Base-by-base conservation (phyloP, 225 moss, liverwort and hornwort genomes). In the Bryoerythrophyllum caledonicum region DNA sequence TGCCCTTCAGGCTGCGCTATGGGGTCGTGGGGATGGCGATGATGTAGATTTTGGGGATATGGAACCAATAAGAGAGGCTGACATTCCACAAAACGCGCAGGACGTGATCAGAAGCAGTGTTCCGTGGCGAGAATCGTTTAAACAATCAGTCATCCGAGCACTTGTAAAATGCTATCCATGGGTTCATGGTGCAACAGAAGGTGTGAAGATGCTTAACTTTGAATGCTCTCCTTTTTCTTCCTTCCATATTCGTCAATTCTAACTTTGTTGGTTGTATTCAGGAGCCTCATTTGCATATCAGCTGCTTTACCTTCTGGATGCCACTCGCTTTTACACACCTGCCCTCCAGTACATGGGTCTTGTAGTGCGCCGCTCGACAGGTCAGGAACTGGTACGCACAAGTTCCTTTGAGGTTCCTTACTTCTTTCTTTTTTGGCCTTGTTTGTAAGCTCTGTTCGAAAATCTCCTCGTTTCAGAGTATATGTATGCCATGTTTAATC, bases 311-410 rank as follows among this genome's bases (percentile, higher is more conserved):
- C 91, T 99, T 55, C 78, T 99, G 58, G 90, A 99, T 74, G 86
- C 82, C 55, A 92, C 93, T 44, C 80, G 85, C 27, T 99, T 83
- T 78, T 95, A 93, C 76, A 90, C 90, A 49, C 93, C 99, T 67
- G 93, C 88, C 3, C 88, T 99, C 25, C 93, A 95, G 49, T 82
- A 90, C 16, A 84, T 92, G 81, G 83, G 91, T 28, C 89, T 99
- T 44, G 84, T 90, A 82, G 95, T 99, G 77, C 89, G 89, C 71
- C 90, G 99, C 67, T 89, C 99, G 74, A 90, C 99, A 84, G 99
- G 99, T 81, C 99, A 95, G 86, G 99, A 99, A 83, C 91, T 95
- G 92, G 93, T 96, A 91, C 54, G 84, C 74, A 82, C 67, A 80
- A 64, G 35, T 69, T 65, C 56, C 70, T 66, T 8, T 63, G 43